These are phyloP conservation scores for Penicillium janthinellum DNA, from an alignment of 2,329 filamentous ascomycete genomes.

Conservation along the genomic window DNA sequence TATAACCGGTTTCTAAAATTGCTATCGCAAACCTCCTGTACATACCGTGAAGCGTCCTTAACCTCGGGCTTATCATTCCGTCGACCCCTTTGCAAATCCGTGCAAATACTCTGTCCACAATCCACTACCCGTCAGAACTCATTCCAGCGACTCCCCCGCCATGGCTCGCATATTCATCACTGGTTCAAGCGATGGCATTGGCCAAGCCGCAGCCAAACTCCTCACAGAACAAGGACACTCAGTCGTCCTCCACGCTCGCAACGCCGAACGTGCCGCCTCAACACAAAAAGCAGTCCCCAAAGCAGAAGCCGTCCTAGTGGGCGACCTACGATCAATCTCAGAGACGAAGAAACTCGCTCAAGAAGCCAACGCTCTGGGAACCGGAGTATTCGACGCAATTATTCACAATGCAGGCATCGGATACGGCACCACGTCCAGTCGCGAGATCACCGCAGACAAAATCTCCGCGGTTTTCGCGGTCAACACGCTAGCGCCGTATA, in stretches of 20 bases:
- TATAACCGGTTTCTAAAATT: background rate
- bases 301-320: slow-evolving; percentile 55
- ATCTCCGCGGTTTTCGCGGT: slow-evolving; percentile 57
- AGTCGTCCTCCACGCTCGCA: slow-evolving; percentile 61
- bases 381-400: slow-evolving; percentile 56
- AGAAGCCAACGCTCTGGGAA: slow-evolving; percentile 48
- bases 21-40: no score
- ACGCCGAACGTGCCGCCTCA: slow-evolving; percentile 54
- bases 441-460: slow-evolving; percentile 48
- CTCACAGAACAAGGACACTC: slow-evolving; percentile 56
- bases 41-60: no score
- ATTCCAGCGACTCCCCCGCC: background rate
- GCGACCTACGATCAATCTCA: slow-evolving; percentile 55
- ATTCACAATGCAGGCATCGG: slow-evolving; percentile 62
- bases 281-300: slow-evolving; percentile 52
- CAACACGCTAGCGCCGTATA: slow-evolving; percentile 61
- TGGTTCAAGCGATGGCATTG: slow-evolving; percentile 61
- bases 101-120: background rate
- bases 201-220: slow-evolving; percentile 53
- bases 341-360: slow-evolving; percentile 56
- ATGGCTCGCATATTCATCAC: slow-evolving; percentile 52
- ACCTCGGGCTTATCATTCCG: background rate
- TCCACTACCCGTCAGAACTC: background rate
- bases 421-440: slow-evolving; percentile 35
- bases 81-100: no score